These are phyloP conservation scores for Tephrocybe sp. DNA, from an alignment of 768 basidiomycete species.

Conservation along the genomic window DNA sequence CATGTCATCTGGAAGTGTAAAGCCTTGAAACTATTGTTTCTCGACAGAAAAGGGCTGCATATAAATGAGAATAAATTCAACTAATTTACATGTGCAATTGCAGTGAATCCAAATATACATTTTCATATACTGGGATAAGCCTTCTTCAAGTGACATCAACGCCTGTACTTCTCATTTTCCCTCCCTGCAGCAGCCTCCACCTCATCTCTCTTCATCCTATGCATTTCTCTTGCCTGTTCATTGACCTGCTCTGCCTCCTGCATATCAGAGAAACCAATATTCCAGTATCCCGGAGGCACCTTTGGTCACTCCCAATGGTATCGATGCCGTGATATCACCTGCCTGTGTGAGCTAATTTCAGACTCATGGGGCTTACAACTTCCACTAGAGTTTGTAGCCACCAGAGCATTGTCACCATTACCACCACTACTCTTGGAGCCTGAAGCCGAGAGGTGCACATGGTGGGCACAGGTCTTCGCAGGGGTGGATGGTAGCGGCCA, in stretches of 20 bases:
- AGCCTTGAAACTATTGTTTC: too few species aligned
- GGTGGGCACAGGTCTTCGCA: conserved; percentile 27
- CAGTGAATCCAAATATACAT: too few species aligned
- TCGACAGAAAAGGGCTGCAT: too few species aligned
- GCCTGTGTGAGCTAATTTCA: conserved; percentile 55
- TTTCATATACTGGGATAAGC: too few species aligned
- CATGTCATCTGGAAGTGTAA: too few species aligned
- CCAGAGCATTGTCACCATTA: not conserved
- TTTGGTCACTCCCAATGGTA: conserved; percentile 67
- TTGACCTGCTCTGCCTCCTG: conserved; percentile 83
- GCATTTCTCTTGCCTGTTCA: conserved; percentile 68
- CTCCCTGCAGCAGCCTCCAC: conserved; percentile 62
- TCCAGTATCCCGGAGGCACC: conserved; percentile 89
- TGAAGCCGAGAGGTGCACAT: conserved; percentile 12
- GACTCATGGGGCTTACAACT: conserved; percentile 16
- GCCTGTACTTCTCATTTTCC: conserved; percentile 40
- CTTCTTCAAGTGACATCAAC: too few species aligned
- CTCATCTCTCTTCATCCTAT: conserved; percentile 57
- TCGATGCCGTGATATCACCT: conserved; percentile 71
- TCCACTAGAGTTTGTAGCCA: not conserved
- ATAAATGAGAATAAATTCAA: too few species aligned
- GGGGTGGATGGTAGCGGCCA: conserved; percentile 52
- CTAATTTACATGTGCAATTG: too few species aligned
- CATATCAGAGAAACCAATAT: conserved; percentile 87
- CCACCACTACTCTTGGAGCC: too few species aligned